Evolutionary conservation across 208 protist genomes (phyloP), one percentile per base, ranked within the genome.

Genomic region (Leishmania tarentolae): DNA sequence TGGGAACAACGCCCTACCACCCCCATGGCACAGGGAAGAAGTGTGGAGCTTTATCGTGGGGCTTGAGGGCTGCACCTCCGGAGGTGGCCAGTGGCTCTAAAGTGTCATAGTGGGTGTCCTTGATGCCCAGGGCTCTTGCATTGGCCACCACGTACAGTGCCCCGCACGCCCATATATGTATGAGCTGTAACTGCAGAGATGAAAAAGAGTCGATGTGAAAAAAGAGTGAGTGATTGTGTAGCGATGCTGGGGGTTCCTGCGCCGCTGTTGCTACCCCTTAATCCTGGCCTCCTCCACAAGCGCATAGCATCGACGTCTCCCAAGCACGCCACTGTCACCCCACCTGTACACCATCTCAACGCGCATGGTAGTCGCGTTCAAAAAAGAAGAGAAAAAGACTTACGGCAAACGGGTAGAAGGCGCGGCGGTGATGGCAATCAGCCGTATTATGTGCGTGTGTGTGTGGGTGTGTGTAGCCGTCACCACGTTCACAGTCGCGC

Each of bases 141-240:
- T 82, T 83, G 4, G 81, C 57, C 35, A 83, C 80, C 47, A 92
- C 35, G 50, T 78, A 85, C 19, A 92, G 35, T 37, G 85, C 80
- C 0, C 63, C 50, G 44, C n/a, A 90, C 31, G 35, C 72, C 65
- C 57, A n/a, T 44, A n/a, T 44, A 7, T 11, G 28, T 11, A 59
- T 47, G 2, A 78, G 53, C 15, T 5, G 50, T 50, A 83, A 72
- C 68, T 52, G 31, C 75, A 86, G 21, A 56, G 68, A 80, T n/a
- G 83, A 71, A 0, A 63, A 57, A 42, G 82, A n/a, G 52, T 52
- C 37, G 40, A 42, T 65, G 24, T 9, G 15, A 40, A 71, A 56
- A 15, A 57, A 13, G 50, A 65, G 31, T 6, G 42, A n/a, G 28
- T 40, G 9, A 7, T 68, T 1, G 19, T 46, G n/a, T 0, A 40